Evolutionary conservation across 768 basidiomycete species (phyloP), one percentile per base, ranked within the genome.

Genomic region (Pholiota microspora): DNA sequence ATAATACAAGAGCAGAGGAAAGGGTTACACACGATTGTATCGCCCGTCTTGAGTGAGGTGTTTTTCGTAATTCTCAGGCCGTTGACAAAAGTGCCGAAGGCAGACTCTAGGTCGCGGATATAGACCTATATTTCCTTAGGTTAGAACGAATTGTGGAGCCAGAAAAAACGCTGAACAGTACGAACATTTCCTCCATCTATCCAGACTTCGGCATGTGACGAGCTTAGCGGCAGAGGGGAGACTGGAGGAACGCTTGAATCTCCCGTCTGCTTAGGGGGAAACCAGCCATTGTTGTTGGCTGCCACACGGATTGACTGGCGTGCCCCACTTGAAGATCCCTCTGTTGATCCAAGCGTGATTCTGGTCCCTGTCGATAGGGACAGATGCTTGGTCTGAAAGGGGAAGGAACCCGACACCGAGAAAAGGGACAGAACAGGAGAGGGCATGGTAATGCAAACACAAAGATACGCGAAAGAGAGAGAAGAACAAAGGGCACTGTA

Each of bases 1-100:
- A 13, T 45, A 16, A 55, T 31, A 63, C 34, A 49, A 48, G 57
- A 55, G 38, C 57, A 56, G 42, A 38, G 23, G 21, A 50, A 21
- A 42, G 13, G 15, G 38, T 50, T 38, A 70, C 74, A 53, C 54
- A 81, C 80, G 56, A 82, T 62, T 6, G 71, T 65, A 55, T 81
- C 80, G 16, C 77, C 77, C 7, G 68, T 61, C 49, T 70, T 71
- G 23, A 81, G 63, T 4, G 66, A 53, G 0, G 70, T 74, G 38
- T 68, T 69, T 15, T 71, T 63, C 16, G 66, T 67, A 56, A 80
- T 70, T 56, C 69, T 71, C 52, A 68, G 53, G 27, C 74, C 75
- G 54, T 81, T 82, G 47, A 82, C 67, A 57, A 69, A 77, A 28
- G 80, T 82, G 9, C 80, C 79, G 49, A 78, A 76, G 6, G 73